Base-by-base conservation (phyloP, 495 filamentous ascomycete genomes). In the Penicillium cinerascens region DNA sequence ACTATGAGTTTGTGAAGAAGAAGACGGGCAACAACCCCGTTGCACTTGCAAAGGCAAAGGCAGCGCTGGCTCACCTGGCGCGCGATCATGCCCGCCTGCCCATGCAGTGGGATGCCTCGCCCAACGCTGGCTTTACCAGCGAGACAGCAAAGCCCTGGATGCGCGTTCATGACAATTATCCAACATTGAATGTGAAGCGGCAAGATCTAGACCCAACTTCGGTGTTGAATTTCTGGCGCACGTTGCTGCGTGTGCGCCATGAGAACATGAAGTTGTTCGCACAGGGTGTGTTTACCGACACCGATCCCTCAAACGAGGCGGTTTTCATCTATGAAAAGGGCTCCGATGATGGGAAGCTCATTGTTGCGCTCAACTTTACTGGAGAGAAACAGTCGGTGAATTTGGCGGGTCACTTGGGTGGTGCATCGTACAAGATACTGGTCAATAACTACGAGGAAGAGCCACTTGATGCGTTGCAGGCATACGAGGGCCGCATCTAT, bases 41-140 rank as follows among this genome's bases (percentile, higher is more conserved):
- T 13, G 64, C 58, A 5, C 51, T 82, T 13, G 66, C 60, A 35
- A 60, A 65, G 1, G 75, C 69, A 0, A 61, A 73, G 45, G 49
- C 65, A 11, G 60, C 71, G 0, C 36, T 85, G 27, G 69, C 76
- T 47, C 65, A 73, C 25, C 68, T 77, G 44, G 79, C 79, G 0
- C 74, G 84, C n/a, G 85, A 88, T 51, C 75, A 88, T 55, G 74
- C 82, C 3, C 71, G 84, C 8, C 64, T 77, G 10, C 84, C 84
- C 0, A 82, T 87, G 75, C 82, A 82, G 44, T 88, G 83, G 84
- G 67, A 78, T 53, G 62, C 49, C 3, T 66, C 68, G 0, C 55
- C 61, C 1, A 75, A 87, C 51, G 80, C 71, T 0, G 85, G 85
- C 4, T 86, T 86, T 59, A 66, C 74, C 13, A 50, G 51, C 4